Base-by-base conservation (phyloP, 2,329 filamentous ascomycete species). In the Penicillium olsonii region DNA sequence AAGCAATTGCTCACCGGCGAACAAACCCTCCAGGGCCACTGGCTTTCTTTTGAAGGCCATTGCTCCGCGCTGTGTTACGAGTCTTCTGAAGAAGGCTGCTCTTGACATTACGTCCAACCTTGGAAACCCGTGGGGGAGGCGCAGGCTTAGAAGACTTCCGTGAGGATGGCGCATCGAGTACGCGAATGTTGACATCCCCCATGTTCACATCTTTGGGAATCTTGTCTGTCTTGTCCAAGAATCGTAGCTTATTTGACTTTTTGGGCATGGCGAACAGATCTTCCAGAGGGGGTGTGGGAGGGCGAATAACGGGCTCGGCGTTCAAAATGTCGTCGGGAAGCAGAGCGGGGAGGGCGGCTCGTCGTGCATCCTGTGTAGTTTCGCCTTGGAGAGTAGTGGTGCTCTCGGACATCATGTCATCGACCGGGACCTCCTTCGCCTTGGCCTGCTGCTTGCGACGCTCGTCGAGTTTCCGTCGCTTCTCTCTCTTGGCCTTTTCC, bases 241-340 rank as follows among this genome's bases (percentile, higher is more conserved):
- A 78, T 47, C 75, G 74, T 47, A 78, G 68, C 50, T 75, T 77
- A 40, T 70, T 77, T 9, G 75, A 55, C 43, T 66, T 68, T 31
- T 63, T 63, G 5, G 55, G 63, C 11, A 51, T 37, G 6, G 53
- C 43, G 9, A 52, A 53, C 5, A 52, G 46, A 27, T 64, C 63
- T 42, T 74, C 68, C 3, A 65, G 64, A 1, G 75, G 75, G 4
- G 75, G 75, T 1, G 75, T 78, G 2, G 74, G 74, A 5, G 75
- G 72, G 19, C 75, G 69, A 9, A 63, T 61, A 24, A 70, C 67
- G 18, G 75, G 75, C 20, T 74, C 72, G 12, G 73, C 71, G 42
- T 75, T 75, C 41, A 82, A 64, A 35, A 82, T 74, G 19, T 78
- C 76, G 43, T 75, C 73, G 5, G 79, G 79, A 27, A 82, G 74